Evolutionary conservation across 1,284 basidiomycete species (phyloP), one percentile per base, ranked within the genome.

Genomic region (Ustilago shanxiensis): DNA sequence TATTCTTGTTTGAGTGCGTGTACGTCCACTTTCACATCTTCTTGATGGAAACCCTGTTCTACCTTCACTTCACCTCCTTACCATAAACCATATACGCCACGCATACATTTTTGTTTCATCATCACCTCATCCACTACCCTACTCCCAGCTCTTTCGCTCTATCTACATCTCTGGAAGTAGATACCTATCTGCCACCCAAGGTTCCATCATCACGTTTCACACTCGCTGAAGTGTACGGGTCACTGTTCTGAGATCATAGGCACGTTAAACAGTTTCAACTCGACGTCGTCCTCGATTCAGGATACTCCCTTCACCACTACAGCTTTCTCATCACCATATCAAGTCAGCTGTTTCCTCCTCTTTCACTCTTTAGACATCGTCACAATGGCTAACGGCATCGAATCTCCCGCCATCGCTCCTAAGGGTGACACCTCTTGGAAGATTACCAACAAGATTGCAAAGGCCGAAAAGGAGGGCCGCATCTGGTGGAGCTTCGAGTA

Each of bases 401-500:
- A 70, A 47, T 44, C 66, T 16, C 28, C 57, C 2, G 26, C 65
- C 16, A 13, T 63, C 47, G 63, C 69, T 37, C 55, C 61, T 62
- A 66, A 77, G 70, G 75, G 70, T 13, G 75, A 77, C 53, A 69
- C 70, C 54, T 77, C 66, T 22, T 77, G 75, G 75, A 77, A 73
- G 70, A 77, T 85, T 78, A 85, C 84, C 37, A 69, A 72, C 65
- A 86, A 86, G 81, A 79, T 86, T 60, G 83, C 84, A 60, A 77
- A 79, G 71, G 84, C 84, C 45, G 79, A 85, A 72, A 70, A 68
- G 50, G 84, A 86, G 58, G 83, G 81, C 29, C 70, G 83, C 51
- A 82, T 79, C 55, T 85, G 83, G 79, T 85, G 84, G 84, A 81
- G 93, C 57, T 98, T 98, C 86, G 95, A 98, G 86, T 98, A 95